Conservation (phyloP, 768 basidiomycete genomes). For the Boletus pseudopeckii region DNA sequence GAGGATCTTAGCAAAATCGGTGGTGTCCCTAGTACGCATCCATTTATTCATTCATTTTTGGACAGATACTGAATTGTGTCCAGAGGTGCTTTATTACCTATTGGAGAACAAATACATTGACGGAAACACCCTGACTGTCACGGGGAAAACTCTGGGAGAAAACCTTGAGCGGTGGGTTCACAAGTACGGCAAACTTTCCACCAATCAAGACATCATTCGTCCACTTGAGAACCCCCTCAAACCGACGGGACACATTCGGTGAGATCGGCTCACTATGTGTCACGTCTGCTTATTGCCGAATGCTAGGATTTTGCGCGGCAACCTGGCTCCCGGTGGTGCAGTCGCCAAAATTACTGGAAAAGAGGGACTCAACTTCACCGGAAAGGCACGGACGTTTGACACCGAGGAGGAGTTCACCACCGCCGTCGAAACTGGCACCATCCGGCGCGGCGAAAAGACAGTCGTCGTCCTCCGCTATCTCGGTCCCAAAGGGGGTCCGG, state of each 20-base stretch:
- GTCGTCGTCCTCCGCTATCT: slow-evolving; percentile 94
- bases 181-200: slow-evolving; percentile 70
- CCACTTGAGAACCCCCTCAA: slow-evolving; percentile 89
- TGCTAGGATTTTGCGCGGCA: slow-evolving; percentile 80
- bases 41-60: not conserved
- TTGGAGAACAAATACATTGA: slow-evolving; percentile 86
- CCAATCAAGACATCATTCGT: slow-evolving; percentile 79
- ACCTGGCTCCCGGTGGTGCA: slow-evolving; percentile 92
- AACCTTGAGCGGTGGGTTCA: slow-evolving; percentile 89
- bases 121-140: slow-evolving; percentile 88
- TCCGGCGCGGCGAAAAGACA: slow-evolving; percentile 95
- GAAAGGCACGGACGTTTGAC: slow-evolving; percentile 92
- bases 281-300: not conserved
- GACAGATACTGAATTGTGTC: not conserved
- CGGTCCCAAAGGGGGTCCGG: slow-evolving; percentile 95
- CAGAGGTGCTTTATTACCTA: slow-evolving; percentile 83
- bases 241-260: slow-evolving; percentile 86
- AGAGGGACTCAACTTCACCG: slow-evolving; percentile 85
- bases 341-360: slow-evolving; percentile 97
- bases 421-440: slow-evolving; percentile 83
- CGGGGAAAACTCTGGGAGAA: slow-evolving; percentile 85
- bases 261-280: slow-evolving; percentile 8
- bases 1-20: slow-evolving; percentile 95
- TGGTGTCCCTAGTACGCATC: slow-evolving; percentile 83
- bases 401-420: slow-evolving; percentile 82